Evolutionary conservation across 108 stramenopile genomes (phyloP), one percentile per base, ranked within the genome.

Genomic region (Fragilaria crotonensis): DNA sequence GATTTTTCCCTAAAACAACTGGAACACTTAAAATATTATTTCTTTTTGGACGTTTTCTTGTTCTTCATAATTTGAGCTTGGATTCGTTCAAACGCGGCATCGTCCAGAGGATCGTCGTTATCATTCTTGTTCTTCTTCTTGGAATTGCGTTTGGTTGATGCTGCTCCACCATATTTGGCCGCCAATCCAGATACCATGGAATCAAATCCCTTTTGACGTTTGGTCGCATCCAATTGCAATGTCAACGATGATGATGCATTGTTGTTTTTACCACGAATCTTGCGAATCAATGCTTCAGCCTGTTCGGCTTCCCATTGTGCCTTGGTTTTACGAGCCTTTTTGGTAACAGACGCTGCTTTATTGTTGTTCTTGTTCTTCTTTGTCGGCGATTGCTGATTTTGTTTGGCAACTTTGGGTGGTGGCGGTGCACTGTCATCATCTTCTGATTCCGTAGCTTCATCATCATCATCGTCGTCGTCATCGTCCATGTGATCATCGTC

Each of bases 11-110:
- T n/a, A n/a, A n/a, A n/a, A n/a, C n/a, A n/a, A n/a, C n/a, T n/a
- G n/a, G n/a, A n/a, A n/a, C n/a, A n/a, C n/a, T n/a, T n/a, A n/a
- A n/a, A n/a, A n/a, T n/a, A n/a, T n/a, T n/a, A n/a, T n/a, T n/a
- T n/a, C n/a, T n/a, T n/a, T n/a, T n/a, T n/a, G n/a, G n/a, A n/a
- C n/a, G n/a, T n/a, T n/a, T n/a, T n/a, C n/a, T n/a, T n/a, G n/a
- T n/a, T n/a, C n/a, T n/a, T n/a, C n/a, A n/a, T n/a, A 48, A 84
- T 30, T 48, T 67, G 73, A 2, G 85, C 78, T 61, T 78, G 84
- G 27, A 83, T 59, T 50, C 66, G 73, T 31, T 75, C 69, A 63
- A 91, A 91, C 28, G 73, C 77, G 23, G 69, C 86, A 68, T 87
- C 84, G 32, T 69, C 71, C 60, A 91, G 72, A 29, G 73, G 79